phyloP scores from a whole-genome alignment of 352 stramenopile genomes.

The Phytophthora pluvialis region DNA sequence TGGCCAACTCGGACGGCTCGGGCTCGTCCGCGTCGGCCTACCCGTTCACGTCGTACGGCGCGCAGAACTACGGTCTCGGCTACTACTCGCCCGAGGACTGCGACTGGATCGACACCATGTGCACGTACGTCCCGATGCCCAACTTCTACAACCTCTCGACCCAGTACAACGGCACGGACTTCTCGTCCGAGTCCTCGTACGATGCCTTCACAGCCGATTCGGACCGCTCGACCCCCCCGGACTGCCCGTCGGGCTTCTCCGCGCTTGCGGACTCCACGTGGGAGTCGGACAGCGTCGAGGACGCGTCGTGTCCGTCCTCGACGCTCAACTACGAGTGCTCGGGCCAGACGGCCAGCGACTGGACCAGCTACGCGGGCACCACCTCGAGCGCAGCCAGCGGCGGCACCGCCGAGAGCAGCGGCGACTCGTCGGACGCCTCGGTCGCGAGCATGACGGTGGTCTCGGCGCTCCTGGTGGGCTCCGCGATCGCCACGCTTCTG shows the following conservation, averaged over 20 bases:
- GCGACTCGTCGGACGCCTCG: conserved; percentile 30
- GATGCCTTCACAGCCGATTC: conserved; percentile 39
- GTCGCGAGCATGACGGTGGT: conserved; percentile 16
- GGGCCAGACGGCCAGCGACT: conserved; percentile 52
- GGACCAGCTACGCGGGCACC: conserved; percentile 45
- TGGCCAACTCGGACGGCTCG: conserved; percentile 70
- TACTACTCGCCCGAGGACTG: conserved; percentile 83
- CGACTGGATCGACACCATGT: conserved; percentile 59
- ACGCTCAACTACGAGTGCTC: conserved; percentile 54
- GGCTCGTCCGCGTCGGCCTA: conserved; percentile 50
- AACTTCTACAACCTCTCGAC: conserved; percentile 74
- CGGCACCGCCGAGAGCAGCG: conserved; percentile 27
- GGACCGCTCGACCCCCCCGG: conserved; percentile 22
- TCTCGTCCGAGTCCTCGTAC: conserved; percentile 46
- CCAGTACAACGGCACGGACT: conserved; percentile 66
- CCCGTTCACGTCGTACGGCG: conserved; percentile 76
- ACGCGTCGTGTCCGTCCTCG: conserved; percentile 35
- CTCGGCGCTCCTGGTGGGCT: conserved; percentile 23
- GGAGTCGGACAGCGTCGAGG: conserved; percentile 37
- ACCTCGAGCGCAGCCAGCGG: conserved; percentile 38
- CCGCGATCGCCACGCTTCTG: conserved; percentile 7
- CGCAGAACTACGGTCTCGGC: conserved; percentile 87
- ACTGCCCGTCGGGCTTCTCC: conserved; percentile 42
- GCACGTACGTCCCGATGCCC: conserved; percentile 77
- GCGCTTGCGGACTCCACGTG: conserved; percentile 38